A percentile compares a stretch with the other conserved stretches of the same genome.
These are phyloP conservation scores for Trypanosoma grayi DNA, from an alignment of 208 protist genomes.

Conservation along the genomic window DNA sequence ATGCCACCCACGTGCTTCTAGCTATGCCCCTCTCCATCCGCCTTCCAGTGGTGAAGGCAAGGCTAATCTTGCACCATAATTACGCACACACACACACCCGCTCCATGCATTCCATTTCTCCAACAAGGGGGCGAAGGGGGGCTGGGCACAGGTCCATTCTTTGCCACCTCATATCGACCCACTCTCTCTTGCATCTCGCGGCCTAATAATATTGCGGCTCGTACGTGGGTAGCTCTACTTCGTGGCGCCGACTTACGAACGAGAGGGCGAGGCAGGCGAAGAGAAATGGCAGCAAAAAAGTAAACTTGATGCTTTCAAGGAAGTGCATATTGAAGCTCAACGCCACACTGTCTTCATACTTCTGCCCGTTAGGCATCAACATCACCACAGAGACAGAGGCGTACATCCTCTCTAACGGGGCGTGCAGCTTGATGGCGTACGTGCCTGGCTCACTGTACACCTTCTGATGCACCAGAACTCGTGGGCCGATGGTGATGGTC, in stretches of 20 bases:
- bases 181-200: not conserved
- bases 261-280: constrained; percentile 48
- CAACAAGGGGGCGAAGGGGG: too few relatives aligned
- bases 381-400: constrained; percentile 60
- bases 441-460: constrained; percentile 40
- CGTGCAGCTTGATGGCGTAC: constrained; percentile 47
- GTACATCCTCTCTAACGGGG: constrained; percentile 65
- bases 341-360: constrained; percentile 66
- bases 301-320: constrained; percentile 74
- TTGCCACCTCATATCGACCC: not conserved
- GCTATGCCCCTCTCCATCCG: too few relatives aligned
- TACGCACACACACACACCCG: too few relatives aligned
- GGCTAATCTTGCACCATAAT: too few relatives aligned
- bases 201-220: constrained; percentile 10
- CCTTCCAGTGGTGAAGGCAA: too few relatives aligned
- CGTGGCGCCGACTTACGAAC: constrained; percentile 62
- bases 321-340: constrained; percentile 88
- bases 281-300: constrained; percentile 76
- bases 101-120: too few relatives aligned
- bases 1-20: too few relatives aligned
- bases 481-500: constrained; percentile 60
- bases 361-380: constrained; percentile 62
- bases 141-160: not conserved
- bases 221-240: constrained; percentile 25
- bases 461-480: constrained; percentile 46